phyloP scores from a whole-genome alignment of 2,329 filamentous ascomycete genomes.

The Aspergillus sp. region DNA sequence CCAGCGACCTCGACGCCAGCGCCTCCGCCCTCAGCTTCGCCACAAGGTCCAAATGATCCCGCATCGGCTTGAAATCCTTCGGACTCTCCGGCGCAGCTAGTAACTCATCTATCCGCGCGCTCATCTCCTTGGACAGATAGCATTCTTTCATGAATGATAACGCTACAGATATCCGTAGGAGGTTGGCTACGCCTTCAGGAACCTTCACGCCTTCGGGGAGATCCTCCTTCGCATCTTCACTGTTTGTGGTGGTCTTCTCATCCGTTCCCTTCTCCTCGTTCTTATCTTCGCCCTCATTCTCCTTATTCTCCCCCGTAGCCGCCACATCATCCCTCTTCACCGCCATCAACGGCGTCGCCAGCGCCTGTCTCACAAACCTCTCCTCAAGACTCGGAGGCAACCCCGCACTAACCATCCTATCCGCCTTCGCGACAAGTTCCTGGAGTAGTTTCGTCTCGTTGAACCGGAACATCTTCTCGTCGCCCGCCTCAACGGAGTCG shows the following conservation, averaged over 20 bases:
- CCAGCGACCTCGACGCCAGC: conserved; percentile 63
- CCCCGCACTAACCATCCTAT: conserved; percentile 62
- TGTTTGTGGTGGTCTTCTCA: conserved; percentile 36
- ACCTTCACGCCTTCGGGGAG: conserved; percentile 29
- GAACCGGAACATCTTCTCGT: conserved; percentile 82
- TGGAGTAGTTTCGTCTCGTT: conserved; percentile 69
- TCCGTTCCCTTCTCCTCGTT: conserved; percentile 22
- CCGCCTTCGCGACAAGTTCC: conserved; percentile 71
- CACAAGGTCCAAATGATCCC: conserved; percentile 68
- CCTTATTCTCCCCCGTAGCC: conserved; percentile 24
- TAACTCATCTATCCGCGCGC: conserved; percentile 39
- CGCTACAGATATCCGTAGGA: conserved; percentile 53
- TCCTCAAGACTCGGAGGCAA: conserved; percentile 83
- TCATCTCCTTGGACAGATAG: conserved; percentile 48
- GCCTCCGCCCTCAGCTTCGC: conserved; percentile 71
- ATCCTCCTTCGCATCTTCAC: conserved; percentile 28
- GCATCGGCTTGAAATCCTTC: conserved; percentile 70
- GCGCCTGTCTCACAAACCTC: conserved; percentile 71
- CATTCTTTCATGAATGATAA: conserved; percentile 54
- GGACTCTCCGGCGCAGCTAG: conserved; percentile 43
- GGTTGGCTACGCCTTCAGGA: conserved; percentile 41
- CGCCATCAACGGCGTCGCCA: conserved; percentile 75
- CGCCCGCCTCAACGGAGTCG: conserved; percentile 79
- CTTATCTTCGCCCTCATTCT: conserved; percentile 29
- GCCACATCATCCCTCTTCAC: conserved; percentile 60